A percentile compares a stretch with the other conserved stretches of the same genome.
Conservation (phyloP, 2,329 filamentous ascomycete species). For the Fusarium sp. region DNA sequence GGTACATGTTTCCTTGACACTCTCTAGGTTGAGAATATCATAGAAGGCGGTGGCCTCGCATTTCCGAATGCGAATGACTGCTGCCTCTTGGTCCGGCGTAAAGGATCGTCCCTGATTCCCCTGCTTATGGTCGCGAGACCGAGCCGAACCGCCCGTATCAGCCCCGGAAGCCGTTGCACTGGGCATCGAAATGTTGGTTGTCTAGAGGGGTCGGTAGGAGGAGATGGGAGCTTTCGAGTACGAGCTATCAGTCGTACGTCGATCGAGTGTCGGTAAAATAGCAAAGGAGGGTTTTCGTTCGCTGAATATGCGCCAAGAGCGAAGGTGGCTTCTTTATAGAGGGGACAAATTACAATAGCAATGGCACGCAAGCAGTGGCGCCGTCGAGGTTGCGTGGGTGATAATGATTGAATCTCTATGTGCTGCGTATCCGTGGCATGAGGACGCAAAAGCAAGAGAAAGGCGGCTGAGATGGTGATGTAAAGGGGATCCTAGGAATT, state of each 20-base stretch:
- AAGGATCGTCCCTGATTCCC: slow-evolving; percentile 79
- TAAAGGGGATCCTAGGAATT: slow-evolving; percentile 34
- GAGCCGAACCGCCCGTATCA: slow-evolving; percentile 58
- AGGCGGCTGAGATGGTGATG: slow-evolving; percentile 23
- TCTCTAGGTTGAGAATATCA: slow-evolving; percentile 84
- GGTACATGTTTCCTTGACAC: slow-evolving; percentile 69
- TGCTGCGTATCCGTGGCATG: slow-evolving; percentile 19
- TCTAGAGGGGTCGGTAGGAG: slow-evolving; percentile 5
- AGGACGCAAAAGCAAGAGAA: slow-evolving; percentile 7
- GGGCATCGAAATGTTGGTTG: slow-evolving; percentile 44
- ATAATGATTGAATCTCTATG: slow-evolving; percentile 1
- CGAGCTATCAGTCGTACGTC: slow-evolving; percentile 12
- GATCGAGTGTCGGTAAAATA: not conserved
- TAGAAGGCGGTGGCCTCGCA: slow-evolving; percentile 92
- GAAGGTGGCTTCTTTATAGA: slow-evolving; percentile 37
- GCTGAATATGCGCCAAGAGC: slow-evolving; percentile 23
- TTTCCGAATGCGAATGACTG: slow-evolving; percentile 86
- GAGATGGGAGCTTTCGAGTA: not conserved
- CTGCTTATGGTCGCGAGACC: slow-evolving; percentile 74
- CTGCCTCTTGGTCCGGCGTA: slow-evolving; percentile 89
- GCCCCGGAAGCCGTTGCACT: slow-evolving; percentile 65
- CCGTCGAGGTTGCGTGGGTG: slow-evolving; percentile 1
- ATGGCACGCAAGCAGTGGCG: slow-evolving; percentile 2
- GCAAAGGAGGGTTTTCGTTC: slow-evolving; percentile 9
- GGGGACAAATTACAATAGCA: not conserved